Percentiles rank a stretch among this genome's conserved stretches.
Evolutionary conservation across 495 filamentous ascomycete genomes (phyloP).

Genomic region (Aspergillus baeticus): DNA sequence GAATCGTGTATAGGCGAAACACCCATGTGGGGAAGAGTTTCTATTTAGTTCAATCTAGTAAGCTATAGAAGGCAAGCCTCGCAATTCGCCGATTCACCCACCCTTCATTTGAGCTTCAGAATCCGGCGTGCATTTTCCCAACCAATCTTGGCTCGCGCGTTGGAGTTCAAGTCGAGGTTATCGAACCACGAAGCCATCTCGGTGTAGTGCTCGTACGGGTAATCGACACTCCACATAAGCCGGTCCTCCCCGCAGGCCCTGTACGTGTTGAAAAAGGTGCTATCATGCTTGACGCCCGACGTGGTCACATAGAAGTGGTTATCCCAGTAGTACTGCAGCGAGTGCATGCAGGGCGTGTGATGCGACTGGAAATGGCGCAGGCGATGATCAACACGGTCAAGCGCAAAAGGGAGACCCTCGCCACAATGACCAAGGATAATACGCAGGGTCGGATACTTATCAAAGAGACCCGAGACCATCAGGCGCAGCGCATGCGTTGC

Average conservation of each 20-base stretch:
- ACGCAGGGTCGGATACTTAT: neutral
- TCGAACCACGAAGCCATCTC: conserved; percentile 5
- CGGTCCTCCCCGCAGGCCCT: conserved; percentile 1
- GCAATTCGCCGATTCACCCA: too few relatives aligned
- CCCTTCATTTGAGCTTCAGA: too few relatives aligned
- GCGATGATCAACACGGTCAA: too few relatives aligned
- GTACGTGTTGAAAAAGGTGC: neutral
- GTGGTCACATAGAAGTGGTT: conserved; percentile 23
- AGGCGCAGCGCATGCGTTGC: neutral
- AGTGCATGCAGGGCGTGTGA: neutral
- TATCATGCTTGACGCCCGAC: neutral
- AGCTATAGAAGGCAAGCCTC: too few relatives aligned
- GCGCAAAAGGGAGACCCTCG: neutral
- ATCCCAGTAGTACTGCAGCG: neutral
- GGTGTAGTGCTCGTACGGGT: conserved; percentile 5
- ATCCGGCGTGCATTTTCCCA: too few relatives aligned
- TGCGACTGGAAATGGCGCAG: too few relatives aligned
- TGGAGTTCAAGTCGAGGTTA: too few relatives aligned
- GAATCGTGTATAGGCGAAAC: too few relatives aligned
- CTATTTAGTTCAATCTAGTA: too few relatives aligned
- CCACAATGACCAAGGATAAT: neutral
- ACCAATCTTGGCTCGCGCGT: too few relatives aligned
- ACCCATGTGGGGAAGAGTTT: too few relatives aligned
- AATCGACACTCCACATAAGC: conserved; percentile 12
- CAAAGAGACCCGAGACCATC: neutral